Evolutionary conservation across 1,284 basidiomycete species (phyloP).

Genomic region (Trichosporon sp.): DNA sequence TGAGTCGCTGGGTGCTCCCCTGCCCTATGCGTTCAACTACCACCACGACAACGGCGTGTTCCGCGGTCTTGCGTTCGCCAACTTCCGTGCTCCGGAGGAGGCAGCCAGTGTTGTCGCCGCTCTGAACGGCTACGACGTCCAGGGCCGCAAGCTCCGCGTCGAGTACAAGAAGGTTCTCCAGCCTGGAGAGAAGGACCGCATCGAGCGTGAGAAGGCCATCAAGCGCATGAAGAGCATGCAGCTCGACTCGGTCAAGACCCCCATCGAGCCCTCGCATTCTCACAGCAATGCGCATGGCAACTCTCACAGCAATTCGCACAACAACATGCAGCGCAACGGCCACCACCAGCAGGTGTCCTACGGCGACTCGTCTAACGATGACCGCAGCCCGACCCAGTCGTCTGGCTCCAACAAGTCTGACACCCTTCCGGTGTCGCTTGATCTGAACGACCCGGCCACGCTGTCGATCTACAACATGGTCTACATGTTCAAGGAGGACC

Average conservation of each 20-base stretch:
- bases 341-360: conserved; percentile 53
- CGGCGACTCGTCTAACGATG: conserved; percentile 12
- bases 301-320: conserved; percentile 54
- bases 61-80: conserved; percentile 96
- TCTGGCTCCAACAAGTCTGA: conserved; percentile 49
- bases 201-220: conserved; percentile 97
- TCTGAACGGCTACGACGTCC: conserved; percentile 74
- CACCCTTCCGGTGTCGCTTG: conserved; percentile 64
- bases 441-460: conserved; percentile 91
- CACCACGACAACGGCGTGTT: conserved; percentile 95
- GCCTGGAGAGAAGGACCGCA: conserved; percentile 97
- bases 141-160: conserved; percentile 95
- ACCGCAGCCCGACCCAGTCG: conserved; percentile 57
- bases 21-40: conserved; percentile 99
- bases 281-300: conserved; percentile 35
- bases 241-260: conserved; percentile 59
- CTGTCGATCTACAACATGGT: conserved; percentile 97
- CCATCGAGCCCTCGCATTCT: conserved; percentile 2
- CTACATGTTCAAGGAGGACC: conserved; percentile 94
- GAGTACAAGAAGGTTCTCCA: conserved; percentile 99
- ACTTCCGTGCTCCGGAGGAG: conserved; percentile 86
- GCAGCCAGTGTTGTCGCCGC: conserved; percentile 94
- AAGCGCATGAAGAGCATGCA: conserved; percentile 97
- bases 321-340: conserved; percentile 42
- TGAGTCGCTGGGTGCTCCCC: conserved; percentile 87